Conservation (phyloP, 1,284 basidiomycete species). For the Cerrena zonata region DNA sequence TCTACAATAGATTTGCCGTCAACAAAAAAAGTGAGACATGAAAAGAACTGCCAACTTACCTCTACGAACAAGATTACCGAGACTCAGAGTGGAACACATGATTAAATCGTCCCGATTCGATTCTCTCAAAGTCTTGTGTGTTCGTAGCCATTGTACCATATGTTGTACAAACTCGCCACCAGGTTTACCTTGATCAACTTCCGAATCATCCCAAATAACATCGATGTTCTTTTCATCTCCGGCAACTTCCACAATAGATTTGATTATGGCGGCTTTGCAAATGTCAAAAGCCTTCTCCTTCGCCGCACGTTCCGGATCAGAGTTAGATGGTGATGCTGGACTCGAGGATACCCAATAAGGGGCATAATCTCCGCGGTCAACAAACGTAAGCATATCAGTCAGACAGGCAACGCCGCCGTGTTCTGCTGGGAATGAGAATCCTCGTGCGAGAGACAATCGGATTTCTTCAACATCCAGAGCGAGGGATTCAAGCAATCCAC, state of each 20-base stretch:
- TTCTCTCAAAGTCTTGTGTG: conserved; percentile 33
- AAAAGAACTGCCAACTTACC: conserved; percentile 40
- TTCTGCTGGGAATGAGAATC: conserved; percentile 52
- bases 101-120: conserved; percentile 66
- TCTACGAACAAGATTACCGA: conserved; percentile 77
- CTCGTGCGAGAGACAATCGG: conserved; percentile 64
- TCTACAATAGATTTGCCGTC: conserved; percentile 38
- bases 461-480: conserved; percentile 71
- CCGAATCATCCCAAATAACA: conserved; percentile 65
- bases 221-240: conserved; percentile 78
- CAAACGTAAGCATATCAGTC: conserved; percentile 60
- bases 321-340: conserved; percentile 5
- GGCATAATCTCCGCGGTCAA: conserved; percentile 63
- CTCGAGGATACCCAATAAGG: conserved; percentile 46
- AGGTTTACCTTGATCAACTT: conserved; percentile 37
- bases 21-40: background rate
- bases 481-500: conserved; percentile 69
- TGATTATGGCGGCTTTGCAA: conserved; percentile 80
- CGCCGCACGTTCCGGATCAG: conserved; percentile 28
- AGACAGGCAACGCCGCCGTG: conserved; percentile 56
- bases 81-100: conserved; percentile 74
- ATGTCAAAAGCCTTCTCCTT: conserved; percentile 71
- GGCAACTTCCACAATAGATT: conserved; percentile 77
- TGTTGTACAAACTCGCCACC: conserved; percentile 68
- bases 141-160: conserved; percentile 75